phyloP scores from a whole-genome alignment of 768 basidiomycete species.

The Xanthoconium stramineum region DNA sequence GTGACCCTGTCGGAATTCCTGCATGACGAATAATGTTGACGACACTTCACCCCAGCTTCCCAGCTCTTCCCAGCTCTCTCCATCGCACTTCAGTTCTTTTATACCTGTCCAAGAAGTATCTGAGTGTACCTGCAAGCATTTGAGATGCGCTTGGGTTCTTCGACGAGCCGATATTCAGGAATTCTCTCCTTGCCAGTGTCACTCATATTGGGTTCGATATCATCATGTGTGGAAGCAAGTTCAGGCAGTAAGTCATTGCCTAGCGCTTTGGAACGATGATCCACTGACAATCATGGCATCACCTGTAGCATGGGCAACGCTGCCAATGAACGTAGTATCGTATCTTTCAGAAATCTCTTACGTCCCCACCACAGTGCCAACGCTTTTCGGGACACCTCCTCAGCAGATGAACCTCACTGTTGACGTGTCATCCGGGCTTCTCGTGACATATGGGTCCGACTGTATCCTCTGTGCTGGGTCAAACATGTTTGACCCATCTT shows the following conservation, averaged over 20 bases:
- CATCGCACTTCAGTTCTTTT: background rate
- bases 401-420: slow-evolving; percentile 28
- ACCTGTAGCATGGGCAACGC: slow-evolving; percentile 23
- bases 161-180: background rate
- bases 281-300: background rate
- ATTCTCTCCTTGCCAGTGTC: background rate
- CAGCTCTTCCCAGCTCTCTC: background rate
- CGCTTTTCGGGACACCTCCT: slow-evolving; percentile 26
- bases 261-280: background rate
- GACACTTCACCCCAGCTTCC: too few species aligned
- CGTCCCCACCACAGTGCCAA: slow-evolving; percentile 16
- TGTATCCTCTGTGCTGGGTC: slow-evolving; percentile 27
- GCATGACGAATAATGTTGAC: too few species aligned
- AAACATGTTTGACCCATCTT: slow-evolving; percentile 16
- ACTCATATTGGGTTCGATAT: background rate
- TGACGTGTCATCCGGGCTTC: slow-evolving; percentile 5
- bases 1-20: background rate
- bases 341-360: slow-evolving; percentile 11
- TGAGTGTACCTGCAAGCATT: too few species aligned
- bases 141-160: background rate
- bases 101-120: background rate
- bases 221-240: slow-evolving; percentile 12
- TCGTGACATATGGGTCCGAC: slow-evolving; percentile 20
- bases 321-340: slow-evolving; percentile 22
- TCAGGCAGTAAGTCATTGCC: slow-evolving; percentile 10